Percentiles rank a stretch among this genome's conserved stretches.
These are phyloP conservation scores for Rugosomyces carneus DNA, from an alignment of 1,284 basidiomycete species.

Conservation along the genomic window DNA sequence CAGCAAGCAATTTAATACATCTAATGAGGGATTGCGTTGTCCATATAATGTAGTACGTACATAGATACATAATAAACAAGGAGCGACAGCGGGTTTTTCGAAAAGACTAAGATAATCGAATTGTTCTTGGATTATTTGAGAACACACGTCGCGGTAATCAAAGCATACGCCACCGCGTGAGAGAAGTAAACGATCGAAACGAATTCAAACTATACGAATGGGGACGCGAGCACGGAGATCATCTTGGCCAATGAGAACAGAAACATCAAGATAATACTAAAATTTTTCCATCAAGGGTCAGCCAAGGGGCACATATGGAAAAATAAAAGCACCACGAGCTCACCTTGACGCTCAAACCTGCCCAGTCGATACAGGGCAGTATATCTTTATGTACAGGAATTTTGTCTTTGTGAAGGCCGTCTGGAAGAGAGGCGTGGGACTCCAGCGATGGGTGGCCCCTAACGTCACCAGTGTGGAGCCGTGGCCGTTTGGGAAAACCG, in stretches of 20 bases:
- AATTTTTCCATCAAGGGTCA: background rate
- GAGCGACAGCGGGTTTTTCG: background rate
- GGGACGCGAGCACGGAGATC: constrained; percentile 54
- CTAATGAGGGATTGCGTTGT: background rate
- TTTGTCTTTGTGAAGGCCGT: constrained; percentile 58
- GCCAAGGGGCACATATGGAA: background rate
- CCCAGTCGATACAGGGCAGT: constrained; percentile 61
- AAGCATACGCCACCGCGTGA: background rate
- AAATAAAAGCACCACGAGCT: background rate
- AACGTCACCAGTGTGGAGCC: constrained; percentile 30
- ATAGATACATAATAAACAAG: constrained; percentile 13
- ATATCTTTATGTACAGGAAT: constrained; percentile 49
- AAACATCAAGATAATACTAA: constrained; percentile 66
- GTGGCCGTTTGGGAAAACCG: constrained; percentile 65
- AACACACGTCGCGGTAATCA: background rate
- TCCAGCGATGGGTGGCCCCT: constrained; percentile 42
- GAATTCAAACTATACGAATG: constrained; percentile 42
- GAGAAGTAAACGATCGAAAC: background rate
- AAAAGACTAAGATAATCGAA: background rate
- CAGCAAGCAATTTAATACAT: constrained; percentile 3
- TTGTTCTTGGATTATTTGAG: background rate
- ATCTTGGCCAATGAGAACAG: constrained; percentile 57
- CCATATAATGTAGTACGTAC: background rate
- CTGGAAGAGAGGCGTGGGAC: constrained; percentile 44
- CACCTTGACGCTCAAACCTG: constrained; percentile 62